Evolutionary conservation across 2,329 filamentous ascomycete genomes (phyloP), one percentile per base, ranked within the genome.

Genomic region (Sphaerulina musiva): DNA sequence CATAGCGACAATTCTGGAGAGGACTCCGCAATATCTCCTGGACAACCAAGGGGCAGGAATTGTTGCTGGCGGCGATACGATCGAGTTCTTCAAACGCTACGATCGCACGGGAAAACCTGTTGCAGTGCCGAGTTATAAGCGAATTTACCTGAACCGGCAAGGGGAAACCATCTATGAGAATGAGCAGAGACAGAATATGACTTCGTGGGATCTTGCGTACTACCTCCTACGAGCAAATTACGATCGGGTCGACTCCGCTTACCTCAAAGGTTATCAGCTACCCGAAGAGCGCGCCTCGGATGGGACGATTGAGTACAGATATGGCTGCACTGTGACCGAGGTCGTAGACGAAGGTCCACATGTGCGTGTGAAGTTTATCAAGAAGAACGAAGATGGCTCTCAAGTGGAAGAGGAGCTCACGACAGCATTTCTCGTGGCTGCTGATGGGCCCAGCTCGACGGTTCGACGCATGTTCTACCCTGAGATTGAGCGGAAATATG

Each of bases 31-130:
- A 4, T 62, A 63, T 45, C 59, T 76, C n/a, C 64, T 77, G 2
- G 73, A 76, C 51, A 72, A 76, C 56, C 74, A 76, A 61, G 74
- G 74, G 3, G 74, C 74, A 2, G 74, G 74, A 2, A 75, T 77
- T 31, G 73, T 76, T 0, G 73, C 74, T 2, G 73, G 74, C 0
- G 73, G 73, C 29, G 70, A 76, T 52, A 72, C 71, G 0, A 69
- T 73, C 12, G 70, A 67, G 11, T 74, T 74, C 58, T 70, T 76
- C 60, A 59, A 70, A 50, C 64, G 66, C n/a, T 75, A 75, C 59
- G 72, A 74, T 53, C 67, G 69, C 17, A 72, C 68, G 49, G 63
- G 70, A 9, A 67, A 69, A 26, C 62, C 62, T 4, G 58, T 65
- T 5, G 62, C 64, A 17, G 63, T 66, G 31, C 60, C 60, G 3